phyloP scores from a whole-genome alignment of 108 stramenopile species.

The Thalassiosira profunda region DNA sequence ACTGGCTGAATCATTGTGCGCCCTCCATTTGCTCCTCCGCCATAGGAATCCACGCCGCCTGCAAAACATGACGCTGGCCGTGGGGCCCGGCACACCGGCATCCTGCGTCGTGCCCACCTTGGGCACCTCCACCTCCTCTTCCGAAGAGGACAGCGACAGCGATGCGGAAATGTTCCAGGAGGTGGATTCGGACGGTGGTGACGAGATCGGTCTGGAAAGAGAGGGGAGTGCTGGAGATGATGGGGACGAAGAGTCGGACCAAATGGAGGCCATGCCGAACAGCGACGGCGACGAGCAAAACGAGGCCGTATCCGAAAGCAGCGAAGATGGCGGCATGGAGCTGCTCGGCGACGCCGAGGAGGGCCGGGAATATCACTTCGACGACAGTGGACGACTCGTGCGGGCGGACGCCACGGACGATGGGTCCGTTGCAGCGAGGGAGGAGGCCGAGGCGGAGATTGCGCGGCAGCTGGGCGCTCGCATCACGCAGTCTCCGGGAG shows the following conservation, averaged over 20 bases:
- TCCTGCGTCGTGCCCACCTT: slow-evolving; percentile 28
- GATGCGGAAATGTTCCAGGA: slow-evolving; percentile 9
- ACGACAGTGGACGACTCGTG: too few species aligned
- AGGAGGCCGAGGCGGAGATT: slow-evolving; percentile 9
- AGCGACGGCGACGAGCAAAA: slow-evolving; percentile 10
- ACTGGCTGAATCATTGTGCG: neutral
- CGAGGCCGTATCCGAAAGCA: slow-evolving; percentile 31
- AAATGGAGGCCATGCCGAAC: slow-evolving; percentile 15
- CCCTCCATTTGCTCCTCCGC: neutral
- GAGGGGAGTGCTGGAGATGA: slow-evolving; percentile 13
- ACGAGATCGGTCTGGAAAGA: too few species aligned
- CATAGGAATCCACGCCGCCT: slow-evolving; percentile 69
- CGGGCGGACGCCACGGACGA: too few species aligned
- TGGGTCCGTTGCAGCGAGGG: too few species aligned
- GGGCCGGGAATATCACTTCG: neutral
- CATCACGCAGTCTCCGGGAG: slow-evolving; percentile 7
- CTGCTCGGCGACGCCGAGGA: slow-evolving; percentile 10
- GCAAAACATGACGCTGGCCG: slow-evolving; percentile 81
- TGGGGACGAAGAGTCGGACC: slow-evolving; percentile 48
- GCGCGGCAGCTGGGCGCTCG: slow-evolving; percentile 1
- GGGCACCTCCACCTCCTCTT: neutral
- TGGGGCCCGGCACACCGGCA: slow-evolving; percentile 80
- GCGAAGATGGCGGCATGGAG: slow-evolving; percentile 16
- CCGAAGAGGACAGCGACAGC: neutral
- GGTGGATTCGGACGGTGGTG: slow-evolving; percentile 16